Evolutionary conservation across 2,329 filamentous ascomycete genomes (phyloP), one percentile per base, ranked within the genome.

Genomic region (Zymoseptoria ardabiliae): DNA sequence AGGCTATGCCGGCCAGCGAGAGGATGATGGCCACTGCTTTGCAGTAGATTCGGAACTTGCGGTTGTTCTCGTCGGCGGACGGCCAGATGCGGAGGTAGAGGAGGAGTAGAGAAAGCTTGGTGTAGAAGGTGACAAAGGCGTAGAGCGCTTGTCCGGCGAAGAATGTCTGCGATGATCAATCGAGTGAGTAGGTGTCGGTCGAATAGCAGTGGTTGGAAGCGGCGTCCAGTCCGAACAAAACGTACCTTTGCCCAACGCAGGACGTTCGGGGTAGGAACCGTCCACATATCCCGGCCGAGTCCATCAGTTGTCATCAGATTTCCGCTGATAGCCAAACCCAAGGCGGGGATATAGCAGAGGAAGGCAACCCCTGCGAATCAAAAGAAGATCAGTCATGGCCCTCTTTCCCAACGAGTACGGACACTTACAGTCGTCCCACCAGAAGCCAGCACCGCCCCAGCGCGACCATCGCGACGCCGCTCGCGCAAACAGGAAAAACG

Each of bases 21-120:
- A 63, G 19, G 3, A 48, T 21, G n/a, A 48, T 50, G 2, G 55
- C 54, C 5, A 59, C 53, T n/a, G 30, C 30, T 53, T 52, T 56
- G 53, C 61, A 61, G 13, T 23, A 41, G 25, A 57, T 41, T 8
- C 59, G 61, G 23, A 63, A 61, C n/a, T 23, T 53, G 19, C 22
- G 22, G 17, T 55, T 48, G 9, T 53, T 53, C 17, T 5, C 13
- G 7, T 45, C 35, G 35, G 10, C 35, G 11, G 17, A 11, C 9
- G 50, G 20, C 58, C 58, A 60, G 28, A 63, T 61, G 13, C 61
- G 59, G 6, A 63, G 55, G 13, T 61, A 63, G 10, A 63, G 55
- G 2, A 62, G 30, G 2, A 61, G 53, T 5, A 63, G 52, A 22
- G 61, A 63, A 1, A 63, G 30, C 20, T 63, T 61, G 4, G 53